A percentile compares a stretch with the other conserved stretches of the same genome.
Conservation (phyloP, 768 basidiomycete species). For the Xerocomellus chrysenteron region DNA sequence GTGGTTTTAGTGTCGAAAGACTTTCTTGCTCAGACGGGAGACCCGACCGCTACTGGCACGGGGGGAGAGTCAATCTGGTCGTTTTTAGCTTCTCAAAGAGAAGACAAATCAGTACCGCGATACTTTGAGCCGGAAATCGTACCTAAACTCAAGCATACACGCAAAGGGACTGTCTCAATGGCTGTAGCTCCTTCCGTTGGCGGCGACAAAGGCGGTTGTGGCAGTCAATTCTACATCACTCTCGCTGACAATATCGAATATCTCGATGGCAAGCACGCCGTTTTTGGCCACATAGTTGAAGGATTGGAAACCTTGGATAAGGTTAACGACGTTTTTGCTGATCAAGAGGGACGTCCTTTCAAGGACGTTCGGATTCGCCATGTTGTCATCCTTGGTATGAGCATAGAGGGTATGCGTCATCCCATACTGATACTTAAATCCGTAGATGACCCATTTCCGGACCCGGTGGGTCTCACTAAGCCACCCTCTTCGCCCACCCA, state of each 20-base stretch:
- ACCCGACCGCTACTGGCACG: slow-evolving; percentile 91
- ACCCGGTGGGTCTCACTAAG: slow-evolving; percentile 71
- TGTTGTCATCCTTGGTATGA: slow-evolving; percentile 86
- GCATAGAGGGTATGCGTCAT: neutral
- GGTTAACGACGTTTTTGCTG: slow-evolving; percentile 88
- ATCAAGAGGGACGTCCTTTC: slow-evolving; percentile 85
- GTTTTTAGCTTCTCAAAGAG: slow-evolving; percentile 52
- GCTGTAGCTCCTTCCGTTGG: slow-evolving; percentile 85
- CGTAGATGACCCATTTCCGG: slow-evolving; percentile 92
- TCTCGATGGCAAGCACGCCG: slow-evolving; percentile 90
- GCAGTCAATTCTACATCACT: slow-evolving; percentile 96
- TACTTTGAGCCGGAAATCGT: slow-evolving; percentile 87
- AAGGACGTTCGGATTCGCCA: slow-evolving; percentile 95
- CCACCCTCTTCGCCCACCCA: slow-evolving; percentile 76
- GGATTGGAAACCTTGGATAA: slow-evolving; percentile 90
- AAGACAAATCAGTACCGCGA: slow-evolving; percentile 46
- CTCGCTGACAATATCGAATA: slow-evolving; percentile 90
- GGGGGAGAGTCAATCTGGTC: slow-evolving; percentile 93
- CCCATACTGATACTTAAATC: neutral
- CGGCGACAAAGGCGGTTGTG: slow-evolving; percentile 73
- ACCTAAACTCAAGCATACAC: slow-evolving; percentile 79
- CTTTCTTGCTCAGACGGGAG: slow-evolving; percentile 95
- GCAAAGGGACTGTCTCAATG: slow-evolving; percentile 94
- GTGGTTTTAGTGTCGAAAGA: slow-evolving; percentile 81
- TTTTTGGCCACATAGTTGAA: slow-evolving; percentile 95